These are phyloP conservation scores for Yarrowia divulgata DNA, from an alignment of 805 yeast species.

Conservation along the genomic window DNA sequence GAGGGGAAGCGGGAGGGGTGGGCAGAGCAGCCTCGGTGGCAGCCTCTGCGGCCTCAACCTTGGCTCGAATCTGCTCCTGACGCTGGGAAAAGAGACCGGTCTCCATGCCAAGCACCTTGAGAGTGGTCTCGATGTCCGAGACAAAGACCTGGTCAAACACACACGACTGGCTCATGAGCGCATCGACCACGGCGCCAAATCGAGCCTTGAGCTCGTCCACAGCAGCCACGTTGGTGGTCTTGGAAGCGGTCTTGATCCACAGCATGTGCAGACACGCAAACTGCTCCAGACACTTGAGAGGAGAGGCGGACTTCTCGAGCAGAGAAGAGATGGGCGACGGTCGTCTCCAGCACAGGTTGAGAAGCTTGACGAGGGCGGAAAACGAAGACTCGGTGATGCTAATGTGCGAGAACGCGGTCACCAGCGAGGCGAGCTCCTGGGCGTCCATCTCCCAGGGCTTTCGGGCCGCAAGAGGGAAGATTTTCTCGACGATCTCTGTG, in stretches of 20 bases:
- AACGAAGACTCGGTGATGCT: conserved; percentile 4
- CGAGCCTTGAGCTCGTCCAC: conserved; percentile 36
- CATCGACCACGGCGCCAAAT: conserved; percentile 28
- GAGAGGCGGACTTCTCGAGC: conserved; percentile 5
- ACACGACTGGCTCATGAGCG: conserved; percentile 32
- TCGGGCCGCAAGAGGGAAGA: background rate
- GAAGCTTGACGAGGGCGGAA: background rate
- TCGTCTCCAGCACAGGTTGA: conserved; percentile 6
- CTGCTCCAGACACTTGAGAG: conserved; percentile 30
- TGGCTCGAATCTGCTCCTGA: conserved; percentile 23
- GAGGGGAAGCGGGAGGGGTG: conserved; percentile 16
- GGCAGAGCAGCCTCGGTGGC: background rate
- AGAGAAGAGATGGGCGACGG: conserved; percentile 10
- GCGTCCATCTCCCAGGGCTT: background rate
- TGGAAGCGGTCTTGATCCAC: conserved; percentile 37
- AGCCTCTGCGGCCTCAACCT: background rate
- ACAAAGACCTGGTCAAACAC: conserved; percentile 18
- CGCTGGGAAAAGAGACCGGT: conserved; percentile 6
- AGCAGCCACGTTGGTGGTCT: conserved; percentile 26
- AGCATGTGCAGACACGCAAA: conserved; percentile 28
- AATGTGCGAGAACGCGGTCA: conserved; percentile 12
- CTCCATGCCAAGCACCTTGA: conserved; percentile 31
- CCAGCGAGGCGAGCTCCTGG: conserved; percentile 28
- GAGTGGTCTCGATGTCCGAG: conserved; percentile 26
- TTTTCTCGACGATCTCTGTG: background rate